These are phyloP conservation scores for Pulveroboletus sp. DNA, from an alignment of 768 basidiomycete species.

Conservation along the genomic window DNA sequence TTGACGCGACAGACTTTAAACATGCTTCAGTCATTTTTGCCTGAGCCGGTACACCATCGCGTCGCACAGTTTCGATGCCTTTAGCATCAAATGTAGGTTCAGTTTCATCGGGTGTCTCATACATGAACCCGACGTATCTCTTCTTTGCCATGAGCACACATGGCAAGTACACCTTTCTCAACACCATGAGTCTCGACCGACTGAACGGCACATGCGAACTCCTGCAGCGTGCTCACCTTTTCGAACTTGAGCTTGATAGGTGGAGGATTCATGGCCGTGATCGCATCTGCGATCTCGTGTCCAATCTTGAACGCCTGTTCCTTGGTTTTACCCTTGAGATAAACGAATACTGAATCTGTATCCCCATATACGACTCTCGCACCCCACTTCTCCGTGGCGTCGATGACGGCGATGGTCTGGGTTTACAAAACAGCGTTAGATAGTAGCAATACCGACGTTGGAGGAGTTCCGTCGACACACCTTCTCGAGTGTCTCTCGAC, in stretches of 20 bases:
- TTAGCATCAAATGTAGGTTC: constrained; percentile 91
- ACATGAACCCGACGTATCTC: constrained; percentile 96
- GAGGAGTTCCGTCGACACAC: constrained; percentile 34
- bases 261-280: constrained; percentile 82
- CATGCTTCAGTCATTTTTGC: constrained; percentile 89
- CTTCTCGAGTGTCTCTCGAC: constrained; percentile 93
- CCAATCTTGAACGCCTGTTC: constrained; percentile 93
- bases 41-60: constrained; percentile 89
- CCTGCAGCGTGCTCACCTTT: constrained; percentile 51
- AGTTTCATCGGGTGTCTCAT: constrained; percentile 69
- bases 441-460: background rate
- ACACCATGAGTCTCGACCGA: background rate
- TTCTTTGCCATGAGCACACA: constrained; percentile 98
- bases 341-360: constrained; percentile 92
- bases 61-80: constrained; percentile 93
- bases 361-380: constrained; percentile 95
- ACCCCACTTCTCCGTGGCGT: constrained; percentile 77
- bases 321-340: constrained; percentile 85
- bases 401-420: constrained; percentile 80
- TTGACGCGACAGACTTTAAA: constrained; percentile 58
- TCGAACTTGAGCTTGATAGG: constrained; percentile 98
- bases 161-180: constrained; percentile 80
- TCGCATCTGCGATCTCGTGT: constrained; percentile 82
- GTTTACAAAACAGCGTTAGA: background rate
- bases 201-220: background rate